Evolutionary conservation across 1,284 basidiomycete species (phyloP).

Genomic region (Marasmius sp.): DNA sequence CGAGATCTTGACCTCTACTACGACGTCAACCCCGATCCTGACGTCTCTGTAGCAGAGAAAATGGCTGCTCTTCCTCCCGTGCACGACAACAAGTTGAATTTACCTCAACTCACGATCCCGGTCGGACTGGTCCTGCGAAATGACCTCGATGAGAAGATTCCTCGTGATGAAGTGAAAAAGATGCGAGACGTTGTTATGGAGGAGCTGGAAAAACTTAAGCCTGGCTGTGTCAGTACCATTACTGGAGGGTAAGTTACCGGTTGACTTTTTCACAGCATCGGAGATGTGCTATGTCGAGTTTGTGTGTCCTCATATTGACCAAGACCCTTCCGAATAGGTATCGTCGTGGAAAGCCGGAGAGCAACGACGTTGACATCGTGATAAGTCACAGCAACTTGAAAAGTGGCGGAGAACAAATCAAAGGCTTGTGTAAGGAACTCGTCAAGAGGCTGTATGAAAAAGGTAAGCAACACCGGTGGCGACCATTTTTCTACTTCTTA

Average conservation of each 20-base stretch:
- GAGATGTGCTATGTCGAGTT: too few relatives aligned
- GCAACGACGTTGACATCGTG: constrained; percentile 80
- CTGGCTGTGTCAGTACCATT: constrained; percentile 64
- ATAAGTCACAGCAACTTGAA: constrained; percentile 62
- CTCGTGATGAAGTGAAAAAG: constrained; percentile 66
- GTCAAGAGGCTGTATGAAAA: constrained; percentile 51
- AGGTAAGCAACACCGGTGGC: constrained; percentile 35
- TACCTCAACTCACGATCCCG: constrained; percentile 43
- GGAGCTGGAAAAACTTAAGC: constrained; percentile 55
- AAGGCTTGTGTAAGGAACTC: constrained; percentile 49
- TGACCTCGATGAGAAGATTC: constrained; percentile 56
- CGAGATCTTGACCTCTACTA: constrained; percentile 67
- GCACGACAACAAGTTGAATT: background rate
- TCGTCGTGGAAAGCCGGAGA: constrained; percentile 69
- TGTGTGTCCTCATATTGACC: background rate
- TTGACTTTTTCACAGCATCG: background rate
- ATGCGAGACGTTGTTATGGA: constrained; percentile 57
- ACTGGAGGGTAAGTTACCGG: constrained; percentile 61
- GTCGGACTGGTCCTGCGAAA: constrained; percentile 50
- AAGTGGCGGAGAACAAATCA: constrained; percentile 40
- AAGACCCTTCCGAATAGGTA: constrained; percentile 45
- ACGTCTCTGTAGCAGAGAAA: constrained; percentile 7
- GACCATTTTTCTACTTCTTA: background rate
- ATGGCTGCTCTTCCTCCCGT: background rate
- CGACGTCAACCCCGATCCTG: constrained; percentile 36